Evolutionary conservation across 768 basidiomycete species (phyloP).

Genomic region (Agrocybe chaxingu): DNA sequence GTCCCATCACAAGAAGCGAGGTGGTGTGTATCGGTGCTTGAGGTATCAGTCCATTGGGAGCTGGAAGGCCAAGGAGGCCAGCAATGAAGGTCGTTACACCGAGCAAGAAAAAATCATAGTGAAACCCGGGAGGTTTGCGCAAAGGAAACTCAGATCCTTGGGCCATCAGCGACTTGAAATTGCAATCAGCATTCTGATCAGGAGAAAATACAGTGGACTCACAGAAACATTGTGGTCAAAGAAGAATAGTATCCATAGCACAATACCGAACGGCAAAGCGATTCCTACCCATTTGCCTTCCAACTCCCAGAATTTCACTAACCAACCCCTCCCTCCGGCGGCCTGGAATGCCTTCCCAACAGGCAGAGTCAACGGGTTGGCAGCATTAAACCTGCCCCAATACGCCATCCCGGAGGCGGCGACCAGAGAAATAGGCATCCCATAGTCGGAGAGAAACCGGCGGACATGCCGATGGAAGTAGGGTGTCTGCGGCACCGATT

Average conservation of each 20-base stretch:
- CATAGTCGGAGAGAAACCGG: conserved; percentile 80
- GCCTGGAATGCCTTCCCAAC: conserved; percentile 67
- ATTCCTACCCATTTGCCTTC: conserved; percentile 87
- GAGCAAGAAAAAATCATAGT: conserved; percentile 87
- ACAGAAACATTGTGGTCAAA: conserved; percentile 95
- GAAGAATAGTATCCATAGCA: conserved; percentile 90
- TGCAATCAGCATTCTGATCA: conserved; percentile 3
- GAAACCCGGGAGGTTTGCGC: conserved; percentile 85
- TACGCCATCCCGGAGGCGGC: conserved; percentile 77
- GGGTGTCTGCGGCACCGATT: conserved; percentile 53
- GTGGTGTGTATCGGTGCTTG: conserved; percentile 93
- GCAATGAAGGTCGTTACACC: conserved; percentile 89
- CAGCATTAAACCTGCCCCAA: conserved; percentile 73
- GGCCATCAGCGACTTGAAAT: conserved; percentile 77
- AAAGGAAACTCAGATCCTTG: conserved; percentile 88
- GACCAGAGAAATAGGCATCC: conserved; percentile 85
- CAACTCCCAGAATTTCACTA: conserved; percentile 87
- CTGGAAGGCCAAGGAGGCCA: conserved; percentile 81
- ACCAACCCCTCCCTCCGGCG: conserved; percentile 72
- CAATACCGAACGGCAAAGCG: conserved; percentile 84
- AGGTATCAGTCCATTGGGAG: conserved; percentile 82
- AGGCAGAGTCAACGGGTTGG: conserved; percentile 65
- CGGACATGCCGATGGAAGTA: conserved; percentile 76
- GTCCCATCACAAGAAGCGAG: conserved; percentile 71
- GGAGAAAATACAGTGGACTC: conserved; percentile 23